Percentiles rank a stretch among this genome's conserved stretches.
Evolutionary conservation across 2,329 filamentous ascomycete genomes (phyloP).

Genomic region (Colletotrichum falcatum): DNA sequence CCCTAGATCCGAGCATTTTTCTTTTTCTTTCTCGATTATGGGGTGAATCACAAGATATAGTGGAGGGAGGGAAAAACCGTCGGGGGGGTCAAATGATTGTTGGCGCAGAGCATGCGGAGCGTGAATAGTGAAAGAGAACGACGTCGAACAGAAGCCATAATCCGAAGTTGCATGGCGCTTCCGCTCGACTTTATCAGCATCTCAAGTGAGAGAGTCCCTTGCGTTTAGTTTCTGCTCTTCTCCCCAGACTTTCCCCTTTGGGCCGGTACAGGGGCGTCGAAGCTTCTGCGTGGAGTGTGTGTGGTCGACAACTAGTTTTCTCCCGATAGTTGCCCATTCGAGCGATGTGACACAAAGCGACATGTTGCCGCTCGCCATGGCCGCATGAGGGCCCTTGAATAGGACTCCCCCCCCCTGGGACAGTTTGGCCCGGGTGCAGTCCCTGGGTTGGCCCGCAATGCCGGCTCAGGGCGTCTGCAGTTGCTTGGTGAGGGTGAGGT

Average conservation of each 20-base stretch:
- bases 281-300: constrained; percentile 23
- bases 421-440: constrained; percentile 4
- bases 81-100: constrained; percentile 1
- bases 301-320: constrained; percentile 30
- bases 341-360: constrained; percentile 31
- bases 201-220: background rate
- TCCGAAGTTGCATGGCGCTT: constrained; percentile 8
- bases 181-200: constrained; percentile 32
- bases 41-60: constrained; percentile 9
- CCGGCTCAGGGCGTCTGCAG: constrained; percentile 20
- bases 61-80: background rate
- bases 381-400: constrained; percentile 32
- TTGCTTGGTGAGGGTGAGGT: background rate
- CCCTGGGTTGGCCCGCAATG: constrained; percentile 1
- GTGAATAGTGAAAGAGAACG: constrained; percentile 15
- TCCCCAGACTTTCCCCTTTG: constrained; percentile 17
- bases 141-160: constrained; percentile 8
- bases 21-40: too few species aligned
- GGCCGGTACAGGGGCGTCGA: constrained; percentile 15
- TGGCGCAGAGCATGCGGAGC: background rate
- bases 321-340: constrained; percentile 24
- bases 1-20: constrained; percentile 21
- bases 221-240: constrained; percentile 25
- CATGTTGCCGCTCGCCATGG: constrained; percentile 16
- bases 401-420: background rate